Base-by-base conservation (phyloP, 768 basidiomycete species). In the Boletus patriciae region DNA sequence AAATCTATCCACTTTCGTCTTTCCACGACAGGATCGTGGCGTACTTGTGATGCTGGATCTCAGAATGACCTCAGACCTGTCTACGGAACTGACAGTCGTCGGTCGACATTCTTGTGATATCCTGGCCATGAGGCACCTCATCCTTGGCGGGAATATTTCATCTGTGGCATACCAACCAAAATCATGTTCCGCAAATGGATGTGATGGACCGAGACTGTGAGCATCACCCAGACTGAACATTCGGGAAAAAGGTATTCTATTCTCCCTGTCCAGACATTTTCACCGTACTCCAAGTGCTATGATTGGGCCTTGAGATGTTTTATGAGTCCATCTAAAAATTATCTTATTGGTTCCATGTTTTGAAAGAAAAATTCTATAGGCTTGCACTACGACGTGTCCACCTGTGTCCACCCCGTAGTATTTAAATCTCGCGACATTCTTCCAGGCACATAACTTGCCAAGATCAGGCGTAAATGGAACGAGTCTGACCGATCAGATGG, bases 371-470 rank as follows among this genome's bases (percentile, higher is more conserved):
- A 29, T 29, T 2, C 9, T 9, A 29, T 29, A 25, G 25, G 29
- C 29, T 29, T 29, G 29, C 29, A 29, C 9, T 29, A 7, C 29
- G 29, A 29, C 8, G 29, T 10, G 16, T 48, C 55, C 46, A 57
- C 9, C n/a, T n/a, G n/a, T n/a, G n/a, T n/a, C n/a, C n/a, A n/a
- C n/a, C n/a, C 25, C 25, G 25, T 25, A 25, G 25, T 13, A 15
- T 23, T 19, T 2, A 10, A 40, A 16, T 46, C 21, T 38, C 42
- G 23, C 36, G 31, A 27, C n/a, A n/a, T 46, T 36, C 19, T n/a
- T 48, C 38, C 55, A 64, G 62, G 58, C 53, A 64, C 66, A 55
- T 55, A n/a, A 36, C 60, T 51, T 63, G 57, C 52, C 52, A 49
- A 54, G 38, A 59, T 57, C 40, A 34, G 55, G 50, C 40, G 50